A percentile compares a stretch with the other conserved stretches of the same genome.
Evolutionary conservation across 768 basidiomycete species (phyloP).

Genomic region (Nevesoporus exiguus): DNA sequence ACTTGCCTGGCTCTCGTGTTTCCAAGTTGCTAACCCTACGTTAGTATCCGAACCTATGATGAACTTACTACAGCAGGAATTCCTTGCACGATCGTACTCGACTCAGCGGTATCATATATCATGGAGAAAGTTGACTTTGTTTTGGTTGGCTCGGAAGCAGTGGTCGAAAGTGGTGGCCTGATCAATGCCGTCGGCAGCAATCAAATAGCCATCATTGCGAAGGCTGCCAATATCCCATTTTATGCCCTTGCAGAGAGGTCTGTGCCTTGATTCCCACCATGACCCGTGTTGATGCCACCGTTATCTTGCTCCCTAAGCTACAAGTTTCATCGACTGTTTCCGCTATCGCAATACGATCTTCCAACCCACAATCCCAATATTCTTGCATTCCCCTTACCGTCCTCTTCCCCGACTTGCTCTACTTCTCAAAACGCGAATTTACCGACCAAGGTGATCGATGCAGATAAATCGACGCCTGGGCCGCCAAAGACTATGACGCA

Average conservation of each 20-base stretch:
- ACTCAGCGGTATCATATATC: slow-evolving; percentile 94
- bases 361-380: slow-evolving; percentile 76
- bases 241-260: slow-evolving; percentile 93
- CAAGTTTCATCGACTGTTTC: slow-evolving; percentile 96
- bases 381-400: slow-evolving; percentile 59
- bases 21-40: slow-evolving; percentile 5
- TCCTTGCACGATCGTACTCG: slow-evolving; percentile 90
- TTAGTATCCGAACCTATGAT: slow-evolving; percentile 88
- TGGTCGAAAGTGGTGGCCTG: slow-evolving; percentile 93
- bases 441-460: slow-evolving; percentile 2
- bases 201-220: slow-evolving; percentile 95
- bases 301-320: slow-evolving; percentile 53
- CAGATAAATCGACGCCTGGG: slow-evolving; percentile 3
- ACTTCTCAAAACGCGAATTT: slow-evolving; percentile 1
- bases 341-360: slow-evolving; percentile 85
- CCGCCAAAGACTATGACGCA: slow-evolving; percentile 53
- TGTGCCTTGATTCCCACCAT: slow-evolving; percentile 21
- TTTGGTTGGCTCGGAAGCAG: slow-evolving; percentile 95
- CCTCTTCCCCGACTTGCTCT: slow-evolving; percentile 9
- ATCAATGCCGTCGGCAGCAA: slow-evolving; percentile 94
- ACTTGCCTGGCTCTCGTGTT: slow-evolving; percentile 13
- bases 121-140: slow-evolving; percentile 97
- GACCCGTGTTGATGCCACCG: slow-evolving; percentile 20
- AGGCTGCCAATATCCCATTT: slow-evolving; percentile 91
- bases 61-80: slow-evolving; percentile 85